These are phyloP conservation scores for Sugiyamaella grinbergsii DNA, from an alignment of 1,139 yeast genomes.

Conservation along the genomic window DNA sequence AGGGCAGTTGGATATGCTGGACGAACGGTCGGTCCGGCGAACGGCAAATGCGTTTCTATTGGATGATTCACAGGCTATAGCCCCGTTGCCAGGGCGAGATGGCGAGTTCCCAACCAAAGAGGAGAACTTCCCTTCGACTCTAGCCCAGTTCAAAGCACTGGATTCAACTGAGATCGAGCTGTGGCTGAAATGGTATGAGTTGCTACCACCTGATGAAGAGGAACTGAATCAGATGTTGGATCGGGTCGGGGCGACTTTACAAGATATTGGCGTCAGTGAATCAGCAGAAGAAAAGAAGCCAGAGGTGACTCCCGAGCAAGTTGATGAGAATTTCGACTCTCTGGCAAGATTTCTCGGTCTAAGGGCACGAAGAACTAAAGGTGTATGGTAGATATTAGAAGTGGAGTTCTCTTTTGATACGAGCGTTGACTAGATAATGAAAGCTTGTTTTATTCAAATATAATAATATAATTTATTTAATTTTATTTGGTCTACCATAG, in stretches of 20 bases:
- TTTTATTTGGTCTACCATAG: slow-evolving; percentile 12
- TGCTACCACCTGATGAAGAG: slow-evolving; percentile 43
- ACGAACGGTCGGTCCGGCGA: slow-evolving; percentile 44
- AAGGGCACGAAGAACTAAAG: slow-evolving; percentile 53
- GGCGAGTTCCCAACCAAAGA: slow-evolving; percentile 55
- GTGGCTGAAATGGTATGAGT: slow-evolving; percentile 67
- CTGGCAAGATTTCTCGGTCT: slow-evolving; percentile 72
- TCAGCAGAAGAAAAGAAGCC: slow-evolving; percentile 35
- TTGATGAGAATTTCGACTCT: slow-evolving; percentile 58
- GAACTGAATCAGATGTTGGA: slow-evolving; percentile 38
- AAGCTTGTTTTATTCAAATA: no score
- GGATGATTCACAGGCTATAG: slow-evolving; percentile 47
- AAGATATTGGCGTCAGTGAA: slow-evolving; percentile 40
- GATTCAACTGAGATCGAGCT: slow-evolving; percentile 50
- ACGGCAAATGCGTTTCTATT: slow-evolving; percentile 41
- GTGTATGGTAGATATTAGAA: slow-evolving; percentile 50
- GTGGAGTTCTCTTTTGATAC: no score
- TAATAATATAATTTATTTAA: not conserved
- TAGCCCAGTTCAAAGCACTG: slow-evolving; percentile 55
- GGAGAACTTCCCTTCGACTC: slow-evolving; percentile 59
- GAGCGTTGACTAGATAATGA: no score
- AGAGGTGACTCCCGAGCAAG: slow-evolving; percentile 40
- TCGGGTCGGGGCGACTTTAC: slow-evolving; percentile 44
- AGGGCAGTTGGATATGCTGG: slow-evolving; percentile 67
- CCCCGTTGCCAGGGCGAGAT: slow-evolving; percentile 66